phyloP scores from a whole-genome alignment of 2,329 filamentous ascomycete species.

The Aspergillus neoniger region DNA sequence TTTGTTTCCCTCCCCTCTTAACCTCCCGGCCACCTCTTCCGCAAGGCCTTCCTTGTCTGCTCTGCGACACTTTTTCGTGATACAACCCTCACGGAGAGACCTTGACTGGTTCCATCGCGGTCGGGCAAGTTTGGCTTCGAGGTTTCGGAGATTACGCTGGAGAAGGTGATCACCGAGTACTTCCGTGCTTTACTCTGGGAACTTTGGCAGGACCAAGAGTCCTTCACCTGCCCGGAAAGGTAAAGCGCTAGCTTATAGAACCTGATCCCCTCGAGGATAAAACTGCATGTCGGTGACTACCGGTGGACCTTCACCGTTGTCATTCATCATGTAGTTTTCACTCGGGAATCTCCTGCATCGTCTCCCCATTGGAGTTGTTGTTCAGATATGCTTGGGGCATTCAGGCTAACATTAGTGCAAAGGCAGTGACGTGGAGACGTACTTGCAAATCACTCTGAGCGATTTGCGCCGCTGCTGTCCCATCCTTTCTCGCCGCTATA shows the following conservation, averaged over 20 bases:
- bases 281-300: conserved; percentile 14
- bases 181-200: conserved; percentile 21
- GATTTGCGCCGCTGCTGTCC: conserved; percentile 28
- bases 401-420: conserved; percentile 36
- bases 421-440: conserved; percentile 35
- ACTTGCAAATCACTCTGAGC: conserved; percentile 20
- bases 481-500: conserved; percentile 19
- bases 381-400: conserved; percentile 18
- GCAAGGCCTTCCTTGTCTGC: conserved; percentile 32
- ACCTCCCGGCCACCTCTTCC: conserved; percentile 10
- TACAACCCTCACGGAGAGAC: conserved; percentile 40
- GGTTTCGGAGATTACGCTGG: conserved; percentile 29
- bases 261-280: conserved; percentile 23
- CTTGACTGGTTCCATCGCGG: conserved; percentile 43
- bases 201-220: conserved; percentile 21
- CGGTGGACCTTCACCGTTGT: conserved; percentile 17
- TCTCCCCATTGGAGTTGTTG: conserved; percentile 11
- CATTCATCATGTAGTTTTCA: conserved; percentile 12
- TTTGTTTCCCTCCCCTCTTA: conserved; percentile 8
- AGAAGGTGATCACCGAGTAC: neutral
- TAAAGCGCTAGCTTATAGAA: conserved; percentile 36
- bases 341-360: conserved; percentile 13
- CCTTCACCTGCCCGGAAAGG: conserved; percentile 31
- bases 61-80: conserved; percentile 39
- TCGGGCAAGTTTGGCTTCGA: conserved; percentile 36